A percentile compares a stretch with the other conserved stretches of the same genome.
Conservation (phyloP, 192 early-diverging fungal genomes). For the Haplosporangium gracile region DNA sequence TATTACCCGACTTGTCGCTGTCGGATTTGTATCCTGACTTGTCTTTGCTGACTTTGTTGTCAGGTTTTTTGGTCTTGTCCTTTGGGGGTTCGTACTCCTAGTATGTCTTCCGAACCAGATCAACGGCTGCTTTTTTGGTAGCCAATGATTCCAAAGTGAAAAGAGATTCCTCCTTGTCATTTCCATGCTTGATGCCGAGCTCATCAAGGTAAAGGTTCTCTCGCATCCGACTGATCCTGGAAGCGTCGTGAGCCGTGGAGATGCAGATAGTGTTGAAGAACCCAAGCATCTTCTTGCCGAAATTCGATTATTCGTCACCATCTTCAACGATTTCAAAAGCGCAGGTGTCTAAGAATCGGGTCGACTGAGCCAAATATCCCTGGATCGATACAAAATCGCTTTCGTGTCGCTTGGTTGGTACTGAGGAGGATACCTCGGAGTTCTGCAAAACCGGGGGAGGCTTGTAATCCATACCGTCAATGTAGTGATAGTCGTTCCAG, state of each 20-base stretch:
- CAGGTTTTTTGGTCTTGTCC: not conserved
- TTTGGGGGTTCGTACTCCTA: not conserved
- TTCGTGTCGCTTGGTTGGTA: not conserved
- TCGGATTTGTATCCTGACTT: slow-evolving; percentile 10
- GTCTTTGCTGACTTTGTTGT: not conserved
- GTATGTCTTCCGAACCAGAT: slow-evolving; percentile 8
- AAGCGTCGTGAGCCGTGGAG: not conserved
- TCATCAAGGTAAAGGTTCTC: slow-evolving; percentile 5
- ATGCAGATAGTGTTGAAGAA: slow-evolving; percentile 13
- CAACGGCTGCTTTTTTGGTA: not conserved
- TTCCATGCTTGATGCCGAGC: slow-evolving; percentile 12
- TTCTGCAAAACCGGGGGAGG: not conserved
- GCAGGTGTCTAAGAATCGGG: slow-evolving; percentile 2
- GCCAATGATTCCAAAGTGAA: not conserved
- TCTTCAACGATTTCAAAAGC: not conserved
- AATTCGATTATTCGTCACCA: not conserved
- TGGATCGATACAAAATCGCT: not conserved
- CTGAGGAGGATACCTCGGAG: not conserved
- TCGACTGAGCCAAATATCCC: not conserved
- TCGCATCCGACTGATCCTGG: slow-evolving; percentile 9
- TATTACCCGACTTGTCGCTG: not conserved
- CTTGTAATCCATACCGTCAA: slow-evolving; percentile 1
- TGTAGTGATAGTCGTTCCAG: slow-evolving; percentile 13
- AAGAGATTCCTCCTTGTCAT: slow-evolving; percentile 8
- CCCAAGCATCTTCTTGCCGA: not conserved